Percentiles rank a stretch among this genome's conserved stretches.
phyloP scores from a whole-genome alignment of 2,329 filamentous ascomycete species.

The Seiridium unicorne region DNA sequence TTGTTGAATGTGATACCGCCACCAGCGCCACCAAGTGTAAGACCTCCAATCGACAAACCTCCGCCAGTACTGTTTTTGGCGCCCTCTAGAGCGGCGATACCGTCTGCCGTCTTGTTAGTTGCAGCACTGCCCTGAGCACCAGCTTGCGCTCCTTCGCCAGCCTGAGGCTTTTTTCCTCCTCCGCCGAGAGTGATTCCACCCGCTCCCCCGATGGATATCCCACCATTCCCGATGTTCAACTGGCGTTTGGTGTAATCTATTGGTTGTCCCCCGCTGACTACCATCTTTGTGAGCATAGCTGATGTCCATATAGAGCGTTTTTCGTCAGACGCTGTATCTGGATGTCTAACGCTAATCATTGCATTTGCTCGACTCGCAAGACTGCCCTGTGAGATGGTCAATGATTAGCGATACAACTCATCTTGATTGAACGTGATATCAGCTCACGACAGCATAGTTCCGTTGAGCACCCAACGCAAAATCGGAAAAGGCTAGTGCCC shows the following conservation, averaged over 20 bases:
- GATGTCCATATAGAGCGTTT: not conserved
- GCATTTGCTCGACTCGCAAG: conserved; percentile 13
- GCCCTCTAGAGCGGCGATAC: not conserved
- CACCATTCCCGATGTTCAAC: not conserved
- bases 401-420: not conserved
- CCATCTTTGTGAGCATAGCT: not conserved
- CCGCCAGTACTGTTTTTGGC: conserved; percentile 3
- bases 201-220: conserved; percentile 3
- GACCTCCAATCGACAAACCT: not conserved
- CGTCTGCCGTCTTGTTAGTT: conserved; percentile 2
- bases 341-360: not conserved
- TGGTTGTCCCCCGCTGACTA: not conserved
- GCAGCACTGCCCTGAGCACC: not conserved
- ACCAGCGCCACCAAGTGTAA: not conserved
- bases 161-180: not conserved
- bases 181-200: conserved; percentile 1
- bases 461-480: conserved; percentile 1
- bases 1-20: conserved; percentile 4
- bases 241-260: conserved; percentile 1
- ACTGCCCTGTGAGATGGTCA: conserved; percentile 9
- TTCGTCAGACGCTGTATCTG: not conserved
- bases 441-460: not conserved
- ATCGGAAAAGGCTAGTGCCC: conserved; percentile 7
- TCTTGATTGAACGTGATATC: not conserved
- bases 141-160: not conserved